Evolutionary conservation across 202 grass and related monocot species (phyloP), one percentile per base, ranked within the genome.

Genomic region (Saccharum hybrid): DNA sequence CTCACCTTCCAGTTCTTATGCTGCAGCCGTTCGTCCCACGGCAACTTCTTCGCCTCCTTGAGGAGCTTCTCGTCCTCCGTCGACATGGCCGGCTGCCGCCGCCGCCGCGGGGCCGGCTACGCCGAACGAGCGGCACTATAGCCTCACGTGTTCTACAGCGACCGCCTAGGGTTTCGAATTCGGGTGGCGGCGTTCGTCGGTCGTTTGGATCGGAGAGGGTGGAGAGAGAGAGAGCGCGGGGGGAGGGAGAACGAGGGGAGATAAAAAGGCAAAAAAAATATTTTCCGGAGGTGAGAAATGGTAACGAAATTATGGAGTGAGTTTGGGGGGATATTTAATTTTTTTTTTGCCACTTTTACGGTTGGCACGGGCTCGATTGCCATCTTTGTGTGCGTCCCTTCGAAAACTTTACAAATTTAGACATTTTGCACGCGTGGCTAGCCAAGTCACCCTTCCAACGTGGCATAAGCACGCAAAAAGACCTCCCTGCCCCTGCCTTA

Each of bases 1-100:
- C 96, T 88, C 75, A 98, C 96, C 86, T 98, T 98, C 96, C 96
- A 98, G 78, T 94, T 98, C 78, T 98, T 98, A 74, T 98, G 96
- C 26, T 94, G 86, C 71, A 98, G 84, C 81, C 96, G 86, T 75
- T 98, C 96, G 51, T 98, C 96, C 96, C 96, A 98, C 14, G 96
- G 93, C 52, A 92, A 75, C 87, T 98, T 98, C 81, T 98, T 98
- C 65, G 96, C 91, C 88, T 98, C 96, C 86, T 96, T 98, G 75
- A 98, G 90, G 78, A 98, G 91, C 89, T 98, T 98, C 83, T 98
- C 96, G 56, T 98, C 96, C 88, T 98, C 96, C 77, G 96, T 98
- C 89, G 96, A 79, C 96, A 98, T 98, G 76, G 65, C 79, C 89
- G 80, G 62, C 54, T 52, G 15, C 70, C 51, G 36, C 66, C 61